Evolutionary conservation across 345 rosid species (phyloP).

Genomic region (Bretschneidera sinensis): DNA sequence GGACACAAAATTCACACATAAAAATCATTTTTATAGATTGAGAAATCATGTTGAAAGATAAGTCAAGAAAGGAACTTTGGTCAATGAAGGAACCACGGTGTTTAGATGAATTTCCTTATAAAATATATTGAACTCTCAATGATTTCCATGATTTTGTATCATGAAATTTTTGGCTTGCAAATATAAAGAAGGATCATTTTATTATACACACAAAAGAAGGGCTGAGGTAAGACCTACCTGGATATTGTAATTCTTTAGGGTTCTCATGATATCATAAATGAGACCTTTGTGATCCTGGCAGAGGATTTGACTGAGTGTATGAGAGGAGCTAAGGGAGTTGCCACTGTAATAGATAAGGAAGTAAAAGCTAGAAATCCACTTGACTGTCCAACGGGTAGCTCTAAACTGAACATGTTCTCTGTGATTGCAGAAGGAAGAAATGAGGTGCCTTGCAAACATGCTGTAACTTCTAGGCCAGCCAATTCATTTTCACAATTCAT

Average conservation of each 20-base stretch:
- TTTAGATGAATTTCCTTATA: background rate
- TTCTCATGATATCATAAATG: conserved; percentile 59
- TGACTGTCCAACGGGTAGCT: conserved; percentile 28
- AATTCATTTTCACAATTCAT: conserved; percentile 61
- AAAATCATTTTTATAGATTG: too few species aligned
- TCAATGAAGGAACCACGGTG: background rate
- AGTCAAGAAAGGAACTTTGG: too few species aligned
- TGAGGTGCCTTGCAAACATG: conserved; percentile 52
- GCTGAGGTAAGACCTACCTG: conserved; percentile 43
- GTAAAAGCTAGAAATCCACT: conserved; percentile 33
- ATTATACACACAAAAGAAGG: too few species aligned
- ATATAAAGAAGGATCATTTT: too few species aligned
- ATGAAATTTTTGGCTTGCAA: too few species aligned
- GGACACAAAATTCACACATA: background rate
- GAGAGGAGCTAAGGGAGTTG: conserved; percentile 54
- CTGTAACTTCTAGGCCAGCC: conserved; percentile 45
- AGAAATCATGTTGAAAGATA: too few species aligned
- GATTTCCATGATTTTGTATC: too few species aligned
- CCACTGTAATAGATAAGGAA: conserved; percentile 39
- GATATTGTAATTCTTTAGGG: conserved; percentile 56
- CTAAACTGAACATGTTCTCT: conserved; percentile 45
- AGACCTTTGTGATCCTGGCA: conserved; percentile 78
- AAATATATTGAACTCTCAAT: too few species aligned
- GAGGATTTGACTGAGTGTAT: conserved; percentile 48
- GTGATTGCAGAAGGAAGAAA: conserved; percentile 55